Conservation (phyloP, 371 early-diverging fungal genomes). For the Mucor indicus region DNA sequence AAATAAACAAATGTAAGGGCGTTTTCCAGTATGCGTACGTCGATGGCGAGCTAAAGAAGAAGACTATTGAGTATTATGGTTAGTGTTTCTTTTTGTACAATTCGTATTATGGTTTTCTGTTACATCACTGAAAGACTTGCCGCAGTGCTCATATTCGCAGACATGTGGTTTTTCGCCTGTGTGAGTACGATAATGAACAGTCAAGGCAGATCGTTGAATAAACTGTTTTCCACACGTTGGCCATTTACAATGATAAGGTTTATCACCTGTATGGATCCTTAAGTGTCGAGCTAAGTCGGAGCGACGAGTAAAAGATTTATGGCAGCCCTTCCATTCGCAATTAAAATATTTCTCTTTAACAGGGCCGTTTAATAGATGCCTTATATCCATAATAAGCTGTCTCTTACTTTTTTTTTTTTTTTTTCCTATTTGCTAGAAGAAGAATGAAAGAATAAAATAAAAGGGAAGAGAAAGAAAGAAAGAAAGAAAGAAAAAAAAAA, state of each 20-base stretch:
- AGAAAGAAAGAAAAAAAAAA: neutral
- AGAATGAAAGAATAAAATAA: neutral
- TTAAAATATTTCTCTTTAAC: conserved; percentile 48
- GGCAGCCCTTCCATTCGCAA: conserved; percentile 61
- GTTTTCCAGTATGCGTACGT: conserved; percentile 48
- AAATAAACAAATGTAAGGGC: conserved; percentile 45
- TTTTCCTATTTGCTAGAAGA: neutral
- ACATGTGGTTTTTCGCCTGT: conserved; percentile 79
- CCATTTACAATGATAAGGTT: conserved; percentile 63
- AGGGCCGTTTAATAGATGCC: conserved; percentile 40
- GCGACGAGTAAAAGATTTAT: conserved; percentile 67
- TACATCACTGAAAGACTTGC: conserved; percentile 61
- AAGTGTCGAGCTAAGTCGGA: conserved; percentile 71
- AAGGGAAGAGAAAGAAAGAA: neutral
- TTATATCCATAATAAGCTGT: conserved; percentile 39
- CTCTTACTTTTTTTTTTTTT: neutral
- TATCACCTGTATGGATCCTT: conserved; percentile 73
- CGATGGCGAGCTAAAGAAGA: conserved; percentile 47
- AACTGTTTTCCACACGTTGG: conserved; percentile 68
- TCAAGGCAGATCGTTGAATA: conserved; percentile 76
- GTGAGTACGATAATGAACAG: conserved; percentile 75
- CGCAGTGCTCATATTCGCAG: conserved; percentile 60
- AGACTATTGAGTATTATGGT: conserved; percentile 40
- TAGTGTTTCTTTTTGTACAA: neutral
- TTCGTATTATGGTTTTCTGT: neutral